Conservation (phyloP, 805 yeast genomes). For the Cyberlindnera xylosilytica region DNA sequence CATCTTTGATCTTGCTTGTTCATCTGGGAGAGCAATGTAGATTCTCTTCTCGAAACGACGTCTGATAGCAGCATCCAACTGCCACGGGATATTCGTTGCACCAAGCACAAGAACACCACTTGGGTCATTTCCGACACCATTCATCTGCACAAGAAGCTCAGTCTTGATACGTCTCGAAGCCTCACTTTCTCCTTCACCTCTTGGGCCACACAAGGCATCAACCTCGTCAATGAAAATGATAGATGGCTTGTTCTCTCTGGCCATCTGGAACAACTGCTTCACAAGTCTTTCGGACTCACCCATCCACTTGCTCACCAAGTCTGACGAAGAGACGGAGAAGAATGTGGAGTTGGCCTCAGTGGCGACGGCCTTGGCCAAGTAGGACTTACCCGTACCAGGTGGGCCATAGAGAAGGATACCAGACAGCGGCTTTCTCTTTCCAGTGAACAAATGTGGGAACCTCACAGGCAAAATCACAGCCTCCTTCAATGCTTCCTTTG, state of each 20-base stretch:
- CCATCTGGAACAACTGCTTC: constrained; percentile 92
- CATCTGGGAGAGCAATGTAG: constrained; percentile 91
- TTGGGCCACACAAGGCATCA: constrained; percentile 95
- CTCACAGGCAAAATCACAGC: constrained; percentile 95
- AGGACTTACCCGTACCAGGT: constrained; percentile 98
- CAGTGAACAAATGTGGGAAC: constrained; percentile 93
- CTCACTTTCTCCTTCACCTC: constrained; percentile 98
- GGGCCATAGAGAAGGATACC: constrained; percentile 90
- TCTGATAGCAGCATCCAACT: constrained; percentile 93
- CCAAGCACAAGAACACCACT: constrained; percentile 92
- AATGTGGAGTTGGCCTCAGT: constrained; percentile 98
- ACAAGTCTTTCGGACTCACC: constrained; percentile 97
- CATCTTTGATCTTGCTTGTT: constrained; percentile 90
- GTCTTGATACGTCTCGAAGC: constrained; percentile 96
- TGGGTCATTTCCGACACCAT: constrained; percentile 96
- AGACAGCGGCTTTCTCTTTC: constrained; percentile 87
- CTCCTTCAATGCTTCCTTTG: constrained; percentile 95
- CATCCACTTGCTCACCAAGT: constrained; percentile 98
- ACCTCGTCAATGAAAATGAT: constrained; percentile 97
- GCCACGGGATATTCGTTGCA: constrained; percentile 99
- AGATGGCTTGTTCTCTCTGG: constrained; percentile 92
- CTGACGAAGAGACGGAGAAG: constrained; percentile 94
- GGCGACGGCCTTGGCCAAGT: constrained; percentile 95
- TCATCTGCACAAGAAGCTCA: constrained; percentile 95
- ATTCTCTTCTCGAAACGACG: constrained; percentile 95